These are phyloP conservation scores for Pleurotus salmoneostramineus DNA, from an alignment of 768 basidiomycete species.

Conservation along the genomic window DNA sequence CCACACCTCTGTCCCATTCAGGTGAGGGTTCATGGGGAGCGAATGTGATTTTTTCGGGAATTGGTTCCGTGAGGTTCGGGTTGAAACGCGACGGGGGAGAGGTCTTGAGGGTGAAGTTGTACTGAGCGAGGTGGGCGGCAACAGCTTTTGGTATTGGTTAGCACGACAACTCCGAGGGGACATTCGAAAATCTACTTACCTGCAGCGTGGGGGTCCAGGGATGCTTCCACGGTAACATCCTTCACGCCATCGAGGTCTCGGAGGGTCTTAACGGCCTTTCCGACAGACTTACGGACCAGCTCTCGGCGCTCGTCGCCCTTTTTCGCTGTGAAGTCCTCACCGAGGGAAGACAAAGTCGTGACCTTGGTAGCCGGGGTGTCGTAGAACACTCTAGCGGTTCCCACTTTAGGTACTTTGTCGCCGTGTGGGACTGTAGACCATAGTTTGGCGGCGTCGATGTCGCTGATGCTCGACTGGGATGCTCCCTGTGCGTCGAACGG, in stretches of 20 bases:
- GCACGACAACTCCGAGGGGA: neutral
- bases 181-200: constrained; percentile 35
- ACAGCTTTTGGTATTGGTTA: constrained; percentile 46
- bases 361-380: constrained; percentile 43
- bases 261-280: constrained; percentile 67
- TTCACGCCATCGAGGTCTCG: constrained; percentile 58
- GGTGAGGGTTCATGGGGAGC: constrained; percentile 40
- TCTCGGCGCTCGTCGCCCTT: constrained; percentile 51
- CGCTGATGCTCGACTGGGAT: constrained; percentile 22
- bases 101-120: constrained; percentile 79
- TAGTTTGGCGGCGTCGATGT: constrained; percentile 42
- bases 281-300: constrained; percentile 65
- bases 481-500: constrained; percentile 49
- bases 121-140: constrained; percentile 70
- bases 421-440: constrained; percentile 50
- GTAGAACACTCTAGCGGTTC: constrained; percentile 64
- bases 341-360: constrained; percentile 56
- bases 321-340: constrained; percentile 47
- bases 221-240: constrained; percentile 60
- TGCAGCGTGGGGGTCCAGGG: constrained; percentile 71
- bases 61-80: constrained; percentile 48
- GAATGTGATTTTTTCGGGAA: constrained; percentile 47
- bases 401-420: constrained; percentile 53
- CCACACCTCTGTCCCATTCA: constrained; percentile 70
- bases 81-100: constrained; percentile 62